These are phyloP conservation scores for Golubevia sp. DNA, from an alignment of 1,284 basidiomycete genomes.

Conservation along the genomic window DNA sequence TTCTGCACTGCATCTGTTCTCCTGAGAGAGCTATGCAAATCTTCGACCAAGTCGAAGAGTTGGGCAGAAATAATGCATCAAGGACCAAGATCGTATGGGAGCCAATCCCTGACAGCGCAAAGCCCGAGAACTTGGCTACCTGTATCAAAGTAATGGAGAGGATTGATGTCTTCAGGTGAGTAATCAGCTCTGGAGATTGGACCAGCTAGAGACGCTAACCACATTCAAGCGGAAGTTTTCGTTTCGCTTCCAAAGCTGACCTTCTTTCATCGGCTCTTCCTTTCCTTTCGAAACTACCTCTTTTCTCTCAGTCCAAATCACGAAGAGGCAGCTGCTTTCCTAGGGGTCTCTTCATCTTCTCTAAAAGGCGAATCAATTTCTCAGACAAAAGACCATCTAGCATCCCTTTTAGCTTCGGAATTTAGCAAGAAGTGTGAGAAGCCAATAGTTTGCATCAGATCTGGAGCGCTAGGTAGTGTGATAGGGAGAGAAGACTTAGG, in stretches of 20 bases:
- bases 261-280: background rate
- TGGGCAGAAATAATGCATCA: background rate
- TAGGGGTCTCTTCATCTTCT: background rate
- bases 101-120: conserved; percentile 15
- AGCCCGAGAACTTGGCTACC: conserved; percentile 8
- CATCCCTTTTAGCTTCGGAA: too few species aligned
- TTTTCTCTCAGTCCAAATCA: conserved; percentile 11
- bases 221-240: background rate
- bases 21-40: conserved; percentile 8
- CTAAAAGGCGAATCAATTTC: too few species aligned
- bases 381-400: too few species aligned
- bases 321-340: conserved; percentile 15
- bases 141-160: conserved; percentile 5
- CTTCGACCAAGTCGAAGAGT: conserved; percentile 7
- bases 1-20: conserved; percentile 14
- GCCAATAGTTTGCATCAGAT: conserved; percentile 34
- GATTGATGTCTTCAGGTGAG: conserved; percentile 6
- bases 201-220: background rate
- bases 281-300: background rate
- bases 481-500: conserved; percentile 14
- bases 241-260: too few species aligned
- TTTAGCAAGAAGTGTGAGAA: background rate
- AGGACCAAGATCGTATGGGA: conserved; percentile 12
- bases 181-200: too few species aligned
- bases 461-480: conserved; percentile 32